Conservation (phyloP, 345 rosid genomes). For the Rhizophora mangle region DNA sequence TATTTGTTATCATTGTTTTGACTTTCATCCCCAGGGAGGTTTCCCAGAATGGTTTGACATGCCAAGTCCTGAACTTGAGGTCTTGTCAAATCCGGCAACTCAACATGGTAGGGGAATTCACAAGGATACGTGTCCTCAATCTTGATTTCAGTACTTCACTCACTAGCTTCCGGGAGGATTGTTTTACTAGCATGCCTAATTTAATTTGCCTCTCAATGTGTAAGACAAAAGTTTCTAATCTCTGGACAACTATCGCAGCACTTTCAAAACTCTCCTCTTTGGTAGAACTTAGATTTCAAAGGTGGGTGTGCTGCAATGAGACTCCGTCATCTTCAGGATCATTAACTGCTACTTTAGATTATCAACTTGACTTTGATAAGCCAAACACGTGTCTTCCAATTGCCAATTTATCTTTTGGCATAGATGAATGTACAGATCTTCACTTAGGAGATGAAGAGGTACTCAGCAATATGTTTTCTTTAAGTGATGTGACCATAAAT, state of each 20-base stretch:
- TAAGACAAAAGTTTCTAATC: conserved; percentile 69
- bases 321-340: conserved; percentile 33
- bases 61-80: conserved; percentile 68
- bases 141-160: conserved; percentile 65
- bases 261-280: conserved; percentile 72
- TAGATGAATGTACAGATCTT: conserved; percentile 30
- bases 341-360: conserved; percentile 27
- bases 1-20: conserved; percentile 14
- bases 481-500: conserved; percentile 18
- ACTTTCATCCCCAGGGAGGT: conserved; percentile 52
- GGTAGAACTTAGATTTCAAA: conserved; percentile 68
- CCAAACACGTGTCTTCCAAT: conserved; percentile 18
- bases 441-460: conserved; percentile 39
- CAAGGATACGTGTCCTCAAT: conserved; percentile 56
- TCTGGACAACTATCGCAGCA: conserved; percentile 78
- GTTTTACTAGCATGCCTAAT: conserved; percentile 83
- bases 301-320: conserved; percentile 61
- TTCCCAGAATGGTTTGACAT: conserved; percentile 60
- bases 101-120: conserved; percentile 76
- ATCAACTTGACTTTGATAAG: conserved; percentile 26
- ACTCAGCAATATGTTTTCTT: conserved; percentile 35
- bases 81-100: conserved; percentile 62
- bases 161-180: conserved; percentile 67
- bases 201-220: conserved; percentile 76
- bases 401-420: conserved; percentile 24